phyloP scores from a whole-genome alignment of 2,329 filamentous ascomycete genomes.

The Iodosphaeria phyllophila region DNA sequence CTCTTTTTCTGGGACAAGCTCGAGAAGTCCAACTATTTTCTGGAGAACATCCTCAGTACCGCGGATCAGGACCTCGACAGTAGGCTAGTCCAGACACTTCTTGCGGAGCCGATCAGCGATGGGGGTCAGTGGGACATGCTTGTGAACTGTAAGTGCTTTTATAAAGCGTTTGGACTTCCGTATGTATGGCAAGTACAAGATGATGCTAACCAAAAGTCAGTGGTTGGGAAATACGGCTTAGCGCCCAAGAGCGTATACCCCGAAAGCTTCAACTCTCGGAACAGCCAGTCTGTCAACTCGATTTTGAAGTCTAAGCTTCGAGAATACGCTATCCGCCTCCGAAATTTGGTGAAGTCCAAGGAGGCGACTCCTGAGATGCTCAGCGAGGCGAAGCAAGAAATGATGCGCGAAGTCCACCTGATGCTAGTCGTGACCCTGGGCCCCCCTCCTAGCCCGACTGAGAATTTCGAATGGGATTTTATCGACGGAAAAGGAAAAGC shows the following conservation, averaged over 20 bases:
- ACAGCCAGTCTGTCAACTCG: conserved; percentile 49
- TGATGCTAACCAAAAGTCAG: too few species aligned
- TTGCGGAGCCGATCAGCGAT: conserved; percentile 52
- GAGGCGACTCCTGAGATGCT: conserved; percentile 17
- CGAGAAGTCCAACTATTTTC: conserved; percentile 79
- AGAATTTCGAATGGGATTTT: conserved; percentile 66
- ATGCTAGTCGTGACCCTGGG: conserved; percentile 73
- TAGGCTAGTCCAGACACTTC: conserved; percentile 51
- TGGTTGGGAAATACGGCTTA: conserved; percentile 77
- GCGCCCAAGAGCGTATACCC: conserved; percentile 69
- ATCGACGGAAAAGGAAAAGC: conserved; percentile 49
- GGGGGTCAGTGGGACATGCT: conserved; percentile 87
- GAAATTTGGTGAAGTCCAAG: conserved; percentile 28
- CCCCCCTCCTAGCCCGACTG: conserved; percentile 50
- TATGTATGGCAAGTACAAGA: too few species aligned
- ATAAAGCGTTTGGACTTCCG: background rate
- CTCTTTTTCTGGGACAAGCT: conserved; percentile 91
- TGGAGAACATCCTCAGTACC: conserved; percentile 68
- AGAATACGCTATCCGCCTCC: conserved; percentile 61
- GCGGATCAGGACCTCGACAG: conserved; percentile 50
- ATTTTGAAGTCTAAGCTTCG: conserved; percentile 71
- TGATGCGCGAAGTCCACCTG: conserved; percentile 63
- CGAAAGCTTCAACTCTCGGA: conserved; percentile 62
- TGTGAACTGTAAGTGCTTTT: background rate
- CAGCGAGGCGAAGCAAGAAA: conserved; percentile 44